A percentile compares a stretch with the other conserved stretches of the same genome.
phyloP scores from a whole-genome alignment of 2,329 filamentous ascomycete species.

The Colletotrichum phormii region DNA sequence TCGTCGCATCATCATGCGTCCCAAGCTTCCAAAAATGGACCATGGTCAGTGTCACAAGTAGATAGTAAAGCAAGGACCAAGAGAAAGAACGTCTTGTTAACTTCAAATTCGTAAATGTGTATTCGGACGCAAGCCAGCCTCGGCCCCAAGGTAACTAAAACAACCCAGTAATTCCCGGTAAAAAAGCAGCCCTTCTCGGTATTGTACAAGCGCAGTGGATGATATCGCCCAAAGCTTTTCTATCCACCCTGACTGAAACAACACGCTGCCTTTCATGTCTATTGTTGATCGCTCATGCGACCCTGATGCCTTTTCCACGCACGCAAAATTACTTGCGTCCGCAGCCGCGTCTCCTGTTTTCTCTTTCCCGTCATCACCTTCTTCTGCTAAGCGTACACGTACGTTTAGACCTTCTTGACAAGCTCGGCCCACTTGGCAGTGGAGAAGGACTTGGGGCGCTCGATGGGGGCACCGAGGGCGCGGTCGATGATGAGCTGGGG shows the following conservation, averaged over 20 bases:
- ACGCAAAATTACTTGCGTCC: constrained; percentile 14
- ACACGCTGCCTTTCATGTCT: constrained; percentile 37
- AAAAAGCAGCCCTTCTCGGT: constrained; percentile 34
- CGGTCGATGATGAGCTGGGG: constrained; percentile 99
- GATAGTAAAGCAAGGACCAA: background rate
- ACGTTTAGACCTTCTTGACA: constrained; percentile 85
- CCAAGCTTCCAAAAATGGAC: constrained; percentile 5
- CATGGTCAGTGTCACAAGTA: background rate
- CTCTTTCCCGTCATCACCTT: background rate
- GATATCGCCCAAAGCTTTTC: constrained; percentile 37
- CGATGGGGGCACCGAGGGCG: constrained; percentile 94
- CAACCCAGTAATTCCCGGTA: constrained; percentile 37
- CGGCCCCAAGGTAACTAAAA: constrained; percentile 33
- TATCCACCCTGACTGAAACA: constrained; percentile 39
- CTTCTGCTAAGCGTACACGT: constrained; percentile 35
- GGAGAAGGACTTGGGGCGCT: constrained; percentile 99
- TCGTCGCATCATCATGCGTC: background rate
- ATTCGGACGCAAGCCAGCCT: constrained; percentile 33
- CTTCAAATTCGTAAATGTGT: constrained; percentile 34
- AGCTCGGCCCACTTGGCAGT: constrained; percentile 97
- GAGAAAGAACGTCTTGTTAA: background rate
- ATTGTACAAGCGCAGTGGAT: constrained; percentile 40
- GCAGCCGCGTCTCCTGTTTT: constrained; percentile 8
- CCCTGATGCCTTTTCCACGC: constrained; percentile 30
- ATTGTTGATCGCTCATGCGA: constrained; percentile 33